Percentiles rank a stretch among this genome's conserved stretches.
Conservation (phyloP, 345 rosid genomes). For the Theobroma cacao region DNA sequence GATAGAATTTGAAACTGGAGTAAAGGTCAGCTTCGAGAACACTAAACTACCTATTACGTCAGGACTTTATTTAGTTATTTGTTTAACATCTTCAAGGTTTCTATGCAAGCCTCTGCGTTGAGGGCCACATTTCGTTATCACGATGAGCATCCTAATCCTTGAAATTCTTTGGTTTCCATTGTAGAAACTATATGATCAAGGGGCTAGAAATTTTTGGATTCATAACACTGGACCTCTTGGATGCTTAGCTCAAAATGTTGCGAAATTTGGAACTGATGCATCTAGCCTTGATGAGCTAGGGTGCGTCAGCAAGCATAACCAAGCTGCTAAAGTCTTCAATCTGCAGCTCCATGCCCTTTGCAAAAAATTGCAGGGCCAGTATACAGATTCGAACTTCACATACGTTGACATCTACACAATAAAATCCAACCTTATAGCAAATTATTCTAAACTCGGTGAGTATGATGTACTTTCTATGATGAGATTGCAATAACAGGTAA, state of each 20-base stretch:
- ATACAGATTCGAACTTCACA: slow-evolving; percentile 59
- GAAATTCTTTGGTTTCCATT: slow-evolving; percentile 1
- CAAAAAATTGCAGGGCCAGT: slow-evolving; percentile 63
- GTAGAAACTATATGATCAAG: slow-evolving; percentile 77
- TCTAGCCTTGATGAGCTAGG: slow-evolving; percentile 84
- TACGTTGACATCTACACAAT: slow-evolving; percentile 78
- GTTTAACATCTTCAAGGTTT: neutral
- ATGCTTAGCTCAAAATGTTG: slow-evolving; percentile 88
- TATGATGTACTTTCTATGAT: neutral
- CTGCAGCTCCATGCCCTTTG: slow-evolving; percentile 81
- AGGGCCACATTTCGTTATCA: neutral
- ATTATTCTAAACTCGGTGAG: slow-evolving; percentile 76
- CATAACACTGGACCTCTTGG: slow-evolving; percentile 97
- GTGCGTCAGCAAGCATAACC: slow-evolving; percentile 73
- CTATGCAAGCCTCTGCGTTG: neutral
- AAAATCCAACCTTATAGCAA: slow-evolving; percentile 65
- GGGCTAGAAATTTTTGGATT: slow-evolving; percentile 87
- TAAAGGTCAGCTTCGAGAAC: slow-evolving; percentile 44
- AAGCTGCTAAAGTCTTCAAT: slow-evolving; percentile 85
- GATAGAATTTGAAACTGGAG: slow-evolving; percentile 66
- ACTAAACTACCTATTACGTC: neutral
- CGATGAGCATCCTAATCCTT: neutral
- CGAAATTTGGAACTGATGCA: slow-evolving; percentile 75
- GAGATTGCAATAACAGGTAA: neutral
- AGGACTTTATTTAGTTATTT: neutral